A percentile compares a stretch with the other conserved stretches of the same genome.
phyloP scores from a whole-genome alignment of 768 basidiomycete species.

The Suillus hirtellus region DNA sequence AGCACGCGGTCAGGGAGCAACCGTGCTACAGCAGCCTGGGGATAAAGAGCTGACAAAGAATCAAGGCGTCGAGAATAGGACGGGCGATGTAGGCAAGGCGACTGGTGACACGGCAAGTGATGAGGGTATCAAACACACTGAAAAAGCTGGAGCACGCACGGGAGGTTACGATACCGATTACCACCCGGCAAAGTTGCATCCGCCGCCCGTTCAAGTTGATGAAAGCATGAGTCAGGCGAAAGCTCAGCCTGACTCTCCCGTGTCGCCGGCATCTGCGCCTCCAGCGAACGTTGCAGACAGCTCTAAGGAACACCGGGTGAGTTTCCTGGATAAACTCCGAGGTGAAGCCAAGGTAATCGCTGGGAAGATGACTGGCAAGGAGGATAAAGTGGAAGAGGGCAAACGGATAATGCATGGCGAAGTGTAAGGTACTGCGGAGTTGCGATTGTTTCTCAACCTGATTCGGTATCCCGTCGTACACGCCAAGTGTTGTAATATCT shows the following conservation, averaged over 20 bases:
- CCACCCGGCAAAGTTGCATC: slow-evolving; percentile 32
- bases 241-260: not conserved
- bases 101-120: slow-evolving; percentile 1
- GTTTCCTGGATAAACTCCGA: slow-evolving; percentile 30
- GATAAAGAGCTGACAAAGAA: not conserved
- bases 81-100: not conserved
- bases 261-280: not conserved
- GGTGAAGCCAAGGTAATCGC: slow-evolving; percentile 36
- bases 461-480: not conserved
- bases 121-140: slow-evolving; percentile 9
- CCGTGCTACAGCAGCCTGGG: not conserved
- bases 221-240: slow-evolving; percentile 19
- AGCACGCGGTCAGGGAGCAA: not conserved
- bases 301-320: slow-evolving; percentile 20
- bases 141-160: not conserved
- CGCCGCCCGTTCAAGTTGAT: slow-evolving; percentile 20
- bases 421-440: slow-evolving; percentile 14
- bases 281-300: not conserved
- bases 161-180: slow-evolving; percentile 22
- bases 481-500: not conserved
- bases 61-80: not conserved
- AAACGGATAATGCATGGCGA: slow-evolving; percentile 28
- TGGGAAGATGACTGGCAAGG: slow-evolving; percentile 32
- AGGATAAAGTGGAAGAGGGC: slow-evolving; percentile 30
- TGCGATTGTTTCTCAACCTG: not conserved